Evolutionary conservation across 495 filamentous ascomycete species (phyloP).

Genomic region (Antarctomyces pellizariae): DNA sequence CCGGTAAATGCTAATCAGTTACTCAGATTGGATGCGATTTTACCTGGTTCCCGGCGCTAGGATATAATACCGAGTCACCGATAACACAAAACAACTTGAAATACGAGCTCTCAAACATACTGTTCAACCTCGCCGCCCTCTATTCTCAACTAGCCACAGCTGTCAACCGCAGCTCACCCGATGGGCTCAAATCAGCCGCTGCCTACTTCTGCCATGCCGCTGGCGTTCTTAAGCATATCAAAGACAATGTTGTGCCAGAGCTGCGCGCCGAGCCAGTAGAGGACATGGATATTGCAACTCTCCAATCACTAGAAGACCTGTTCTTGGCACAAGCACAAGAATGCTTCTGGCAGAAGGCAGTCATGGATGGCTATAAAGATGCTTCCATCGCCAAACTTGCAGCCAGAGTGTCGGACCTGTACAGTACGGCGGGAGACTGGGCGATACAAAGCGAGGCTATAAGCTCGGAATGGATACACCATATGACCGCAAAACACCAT

Average conservation of each 20-base stretch:
- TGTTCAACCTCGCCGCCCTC: conserved; percentile 79
- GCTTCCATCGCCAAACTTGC: conserved; percentile 76
- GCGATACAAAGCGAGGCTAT: conserved; percentile 74
- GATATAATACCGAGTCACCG: conserved; percentile 65
- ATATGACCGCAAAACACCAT: conserved; percentile 91
- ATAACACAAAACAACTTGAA: conserved; percentile 79
- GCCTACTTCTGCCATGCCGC: conserved; percentile 83
- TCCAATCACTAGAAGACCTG: conserved; percentile 65
- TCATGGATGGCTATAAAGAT: conserved; percentile 83
- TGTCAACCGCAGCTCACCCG: conserved; percentile 50
- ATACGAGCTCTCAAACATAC: conserved; percentile 82
- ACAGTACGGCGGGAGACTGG: conserved; percentile 60
- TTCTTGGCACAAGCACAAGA: conserved; percentile 85
- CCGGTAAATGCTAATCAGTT: conserved; percentile 9
- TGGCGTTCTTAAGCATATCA: conserved; percentile 62
- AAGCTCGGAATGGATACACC: conserved; percentile 92
- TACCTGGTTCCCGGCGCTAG: conserved; percentile 81
- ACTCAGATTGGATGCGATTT: conserved; percentile 79
- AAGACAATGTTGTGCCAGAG: conserved; percentile 58
- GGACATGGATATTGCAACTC: conserved; percentile 79
- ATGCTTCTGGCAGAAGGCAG: conserved; percentile 95
- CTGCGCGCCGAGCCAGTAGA: conserved; percentile 70
- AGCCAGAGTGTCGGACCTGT: conserved; percentile 79
- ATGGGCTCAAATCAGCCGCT: conserved; percentile 72
- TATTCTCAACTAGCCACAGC: conserved; percentile 80